phyloP scores from a whole-genome alignment of 306 rosid species.

The Acacia acuminata region DNA sequence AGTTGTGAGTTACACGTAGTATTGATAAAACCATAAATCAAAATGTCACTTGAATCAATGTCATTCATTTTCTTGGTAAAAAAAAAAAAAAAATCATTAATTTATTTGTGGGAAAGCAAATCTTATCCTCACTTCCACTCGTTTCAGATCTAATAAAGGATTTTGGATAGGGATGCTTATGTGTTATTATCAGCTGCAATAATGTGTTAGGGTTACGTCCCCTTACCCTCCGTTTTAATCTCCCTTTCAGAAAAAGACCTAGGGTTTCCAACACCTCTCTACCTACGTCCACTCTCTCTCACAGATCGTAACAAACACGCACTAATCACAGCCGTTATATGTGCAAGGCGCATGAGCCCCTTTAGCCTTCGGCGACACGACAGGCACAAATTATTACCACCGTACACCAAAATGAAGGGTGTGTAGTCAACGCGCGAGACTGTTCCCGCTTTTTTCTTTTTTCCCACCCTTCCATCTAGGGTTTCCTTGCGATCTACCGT shows the following conservation, averaged over 20 bases:
- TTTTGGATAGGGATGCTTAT: background rate
- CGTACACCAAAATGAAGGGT: conserved; percentile 10
- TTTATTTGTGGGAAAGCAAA: background rate
- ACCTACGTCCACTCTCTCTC: conserved; percentile 29
- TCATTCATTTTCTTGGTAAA: background rate
- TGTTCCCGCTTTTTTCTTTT: background rate
- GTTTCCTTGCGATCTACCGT: conserved; percentile 41
- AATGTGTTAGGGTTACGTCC: conserved; percentile 46
- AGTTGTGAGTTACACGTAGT: background rate
- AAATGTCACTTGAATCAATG: background rate
- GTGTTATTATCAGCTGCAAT: background rate
- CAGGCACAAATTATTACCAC: conserved; percentile 35
- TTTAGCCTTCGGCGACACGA: conserved; percentile 52
- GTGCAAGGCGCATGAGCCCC: conserved; percentile 56
- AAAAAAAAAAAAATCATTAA: too few relatives aligned
- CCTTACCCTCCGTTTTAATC: conserved; percentile 26
- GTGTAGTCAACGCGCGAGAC: conserved; percentile 39
- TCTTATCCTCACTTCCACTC: background rate
- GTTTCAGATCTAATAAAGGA: background rate
- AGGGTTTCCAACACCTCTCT: conserved; percentile 49
- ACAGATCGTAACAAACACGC: conserved; percentile 21
- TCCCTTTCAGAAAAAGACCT: conserved; percentile 34
- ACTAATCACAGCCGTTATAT: conserved; percentile 36
- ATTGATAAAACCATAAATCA: background rate
- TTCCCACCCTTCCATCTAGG: conserved; percentile 34